Base-by-base conservation (phyloP, 2,329 filamentous ascomycete genomes). In the Penicillium sp. region DNA sequence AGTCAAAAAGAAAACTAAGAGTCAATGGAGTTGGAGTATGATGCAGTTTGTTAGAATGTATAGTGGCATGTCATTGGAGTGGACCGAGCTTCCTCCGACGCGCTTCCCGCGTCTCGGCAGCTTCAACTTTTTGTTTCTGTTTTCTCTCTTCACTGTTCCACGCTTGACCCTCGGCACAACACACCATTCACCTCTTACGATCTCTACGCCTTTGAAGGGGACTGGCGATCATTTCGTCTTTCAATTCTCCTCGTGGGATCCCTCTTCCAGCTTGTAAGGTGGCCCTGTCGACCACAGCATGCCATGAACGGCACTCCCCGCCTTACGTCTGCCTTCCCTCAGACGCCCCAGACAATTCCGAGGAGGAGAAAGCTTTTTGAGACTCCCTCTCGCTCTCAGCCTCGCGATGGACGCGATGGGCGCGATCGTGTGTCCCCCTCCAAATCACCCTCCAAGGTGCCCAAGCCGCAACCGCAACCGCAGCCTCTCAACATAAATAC, bases 281-380 rank as follows among this genome's bases (percentile, higher is more conserved):
- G 50, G 54, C 46, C 53, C 52, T 51, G 43, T 57, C 56, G 55
- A 63, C 59, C 64, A 66, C 71, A 76, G 72, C 69, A 87, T 87
- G 84, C 84, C 75, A 92, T 92, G 90, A 89, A 84, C 82, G 82
- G 80, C 73, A 94, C 89, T 78, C 89, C 87, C 75, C 87, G 86
- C 77, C 79, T 90, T 77, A 84, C 87, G 77, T 90, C 88, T 80
- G 88, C 87, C 68, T 94, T 86, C 69, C 90, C 90, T 70, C 79
- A 84, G 67, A 92, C 89, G 63, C 89, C 89, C 66, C 80, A 78
- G 63, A 77, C 76, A 62, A 66, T 70, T 57, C 73, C 69, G 44
- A 67, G 66, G 55, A 67, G 60, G 42, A 71, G 67, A 54, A 61
- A 62, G 22, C 54, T 63, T n/a, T 63, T 65, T 59, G 61, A 63